Base-by-base conservation (phyloP, 148 eudicot genomes). In the Oxyria digyna region DNA sequence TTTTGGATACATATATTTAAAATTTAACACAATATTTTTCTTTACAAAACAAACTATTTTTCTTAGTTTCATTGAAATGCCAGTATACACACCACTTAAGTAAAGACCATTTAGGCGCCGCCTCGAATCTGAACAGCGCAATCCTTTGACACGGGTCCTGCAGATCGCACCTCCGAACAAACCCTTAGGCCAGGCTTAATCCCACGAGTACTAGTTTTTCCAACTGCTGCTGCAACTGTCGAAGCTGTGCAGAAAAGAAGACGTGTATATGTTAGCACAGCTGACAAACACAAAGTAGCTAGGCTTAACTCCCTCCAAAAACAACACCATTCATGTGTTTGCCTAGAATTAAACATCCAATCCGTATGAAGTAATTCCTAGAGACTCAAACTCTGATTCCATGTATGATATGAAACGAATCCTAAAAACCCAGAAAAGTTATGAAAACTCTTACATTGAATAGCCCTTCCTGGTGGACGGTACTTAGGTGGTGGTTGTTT, bases 391-490 rank as follows among this genome's bases (percentile, higher is more conserved):
- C n/a, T n/a, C n/a, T n/a, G n/a, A n/a, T n/a, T n/a, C n/a, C n/a
- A n/a, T n/a, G n/a, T n/a, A n/a, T n/a, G n/a, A n/a, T n/a, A n/a
- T n/a, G n/a, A n/a, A n/a, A n/a, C n/a, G n/a, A n/a, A n/a, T n/a
- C n/a, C n/a, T n/a, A n/a, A n/a, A n/a, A n/a, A n/a, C n/a, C n/a
- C n/a, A n/a, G n/a, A 35, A 35, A 35, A 6, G 38, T 35, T 35
- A 2, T 35, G 38, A 35, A 13, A 14, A 12, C n/a, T 49, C 94
- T 76, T 78, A 87, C 96, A 72, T 77, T 87, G 81, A 68, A 76
- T 79, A 74, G 76, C 80, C 62, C 78, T 78, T 21, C 52, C 82
- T 37, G 96, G 88, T 42, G 96, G 96, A 38, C 83, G 83, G 49
- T 87, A 87, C 69, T 72, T 85, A 42, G 85, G 80, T 48, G 75